A percentile compares a stretch with the other conserved stretches of the same genome.
These are phyloP conservation scores for Magnusiomyces clavatus DNA, from an alignment of 1,139 yeast genomes.

Conservation along the genomic window DNA sequence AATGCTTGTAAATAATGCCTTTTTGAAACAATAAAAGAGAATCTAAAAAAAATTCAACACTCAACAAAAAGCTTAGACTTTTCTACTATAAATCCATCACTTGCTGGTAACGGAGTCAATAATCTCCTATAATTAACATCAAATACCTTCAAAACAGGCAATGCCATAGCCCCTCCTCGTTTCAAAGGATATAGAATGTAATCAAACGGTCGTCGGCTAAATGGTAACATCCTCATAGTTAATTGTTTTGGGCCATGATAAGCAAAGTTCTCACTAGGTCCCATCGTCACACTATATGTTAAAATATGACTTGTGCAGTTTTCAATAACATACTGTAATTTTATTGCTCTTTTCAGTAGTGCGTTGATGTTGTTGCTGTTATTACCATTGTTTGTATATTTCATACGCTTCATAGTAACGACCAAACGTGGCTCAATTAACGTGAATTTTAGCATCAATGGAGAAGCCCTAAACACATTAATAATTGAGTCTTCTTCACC, in stretches of 20 bases:
- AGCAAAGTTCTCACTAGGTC: slow-evolving; percentile 34
- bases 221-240: slow-evolving; percentile 53
- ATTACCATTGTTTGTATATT: too few relatives aligned
- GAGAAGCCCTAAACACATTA: slow-evolving; percentile 25
- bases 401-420: slow-evolving; percentile 25
- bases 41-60: too few relatives aligned
- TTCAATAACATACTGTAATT: slow-evolving; percentile 47
- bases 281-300: slow-evolving; percentile 47
- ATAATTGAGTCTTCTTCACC: slow-evolving; percentile 13
- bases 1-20: too few relatives aligned
- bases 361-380: too few relatives aligned
- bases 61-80: too few relatives aligned
- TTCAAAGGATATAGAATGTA: slow-evolving; percentile 31
- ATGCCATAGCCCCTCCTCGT: slow-evolving; percentile 29
- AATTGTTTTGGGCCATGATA: slow-evolving; percentile 33
- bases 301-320: slow-evolving; percentile 68
- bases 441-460: slow-evolving; percentile 42
- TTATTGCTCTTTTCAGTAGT: not conserved
- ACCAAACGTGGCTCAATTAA: slow-evolving; percentile 64
- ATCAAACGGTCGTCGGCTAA: slow-evolving; percentile 42
- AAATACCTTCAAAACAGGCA: slow-evolving; percentile 54
- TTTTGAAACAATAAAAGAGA: too few relatives aligned
- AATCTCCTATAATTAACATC: slow-evolving; percentile 61
- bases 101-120: slow-evolving; percentile 47
- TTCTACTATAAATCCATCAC: too few relatives aligned